phyloP scores from a whole-genome alignment of 768 basidiomycete species.

The Flagelloscypha sp. region DNA sequence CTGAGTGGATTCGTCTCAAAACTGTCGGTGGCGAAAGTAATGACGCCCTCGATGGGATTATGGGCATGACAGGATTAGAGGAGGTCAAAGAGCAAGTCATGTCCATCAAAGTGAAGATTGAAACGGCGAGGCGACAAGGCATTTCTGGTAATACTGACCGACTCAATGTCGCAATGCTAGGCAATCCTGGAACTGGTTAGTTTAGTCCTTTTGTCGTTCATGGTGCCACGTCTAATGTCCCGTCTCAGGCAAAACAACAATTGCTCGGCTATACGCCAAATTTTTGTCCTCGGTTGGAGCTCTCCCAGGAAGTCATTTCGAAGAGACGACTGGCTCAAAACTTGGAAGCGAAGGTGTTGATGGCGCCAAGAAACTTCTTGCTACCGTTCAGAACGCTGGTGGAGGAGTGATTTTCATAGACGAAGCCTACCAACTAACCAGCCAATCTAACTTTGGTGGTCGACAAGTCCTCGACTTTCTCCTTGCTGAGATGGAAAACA shows the following conservation, averaged over 20 bases:
- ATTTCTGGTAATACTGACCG: slow-evolving; percentile 45
- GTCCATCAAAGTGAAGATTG: slow-evolving; percentile 51
- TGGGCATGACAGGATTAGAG: slow-evolving; percentile 65
- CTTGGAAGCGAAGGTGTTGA: slow-evolving; percentile 49
- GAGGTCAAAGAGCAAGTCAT: slow-evolving; percentile 54
- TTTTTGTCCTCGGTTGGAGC: slow-evolving; percentile 49
- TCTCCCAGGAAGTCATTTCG: slow-evolving; percentile 43
- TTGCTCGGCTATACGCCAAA: slow-evolving; percentile 56
- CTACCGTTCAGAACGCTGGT: slow-evolving; percentile 37
- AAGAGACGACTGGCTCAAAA: slow-evolving; percentile 57
- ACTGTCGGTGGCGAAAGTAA: slow-evolving; percentile 42
- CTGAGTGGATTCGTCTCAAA: slow-evolving; percentile 55
- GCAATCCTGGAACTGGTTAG: slow-evolving; percentile 70
- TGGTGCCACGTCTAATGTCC: not conserved
- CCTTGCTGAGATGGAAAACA: slow-evolving; percentile 70
- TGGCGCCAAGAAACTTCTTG: slow-evolving; percentile 42
- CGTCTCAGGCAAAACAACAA: slow-evolving; percentile 55
- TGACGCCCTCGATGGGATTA: slow-evolving; percentile 51
- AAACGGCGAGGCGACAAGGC: slow-evolving; percentile 44
- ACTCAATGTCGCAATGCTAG: slow-evolving; percentile 54
- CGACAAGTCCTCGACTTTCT: slow-evolving; percentile 59
- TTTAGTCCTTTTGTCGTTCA: not conserved
- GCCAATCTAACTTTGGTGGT: slow-evolving; percentile 39
- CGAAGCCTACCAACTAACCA: slow-evolving; percentile 62
- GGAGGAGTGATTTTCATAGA: slow-evolving; percentile 65